A percentile compares a stretch with the other conserved stretches of the same genome.
These are phyloP conservation scores for Drosera spatulata DNA, from an alignment of 179 eudicot genomes.

Conservation along the genomic window DNA sequence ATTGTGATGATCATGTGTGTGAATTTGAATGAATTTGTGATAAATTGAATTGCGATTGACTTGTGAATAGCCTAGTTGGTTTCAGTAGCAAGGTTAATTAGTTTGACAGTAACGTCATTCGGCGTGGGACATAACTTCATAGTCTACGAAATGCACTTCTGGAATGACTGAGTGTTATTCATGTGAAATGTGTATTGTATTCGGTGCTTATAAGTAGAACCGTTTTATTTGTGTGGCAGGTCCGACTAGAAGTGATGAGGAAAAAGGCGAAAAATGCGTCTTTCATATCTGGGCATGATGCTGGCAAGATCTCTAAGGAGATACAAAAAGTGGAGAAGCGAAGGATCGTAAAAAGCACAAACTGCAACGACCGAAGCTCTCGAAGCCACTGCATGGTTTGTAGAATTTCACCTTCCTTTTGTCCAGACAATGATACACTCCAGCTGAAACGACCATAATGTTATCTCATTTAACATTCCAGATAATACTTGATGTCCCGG, in stretches of 20 bases:
- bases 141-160: no score
- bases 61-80: no score
- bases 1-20: not conserved
- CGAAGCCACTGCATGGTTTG: constrained; percentile 94
- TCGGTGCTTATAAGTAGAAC: not conserved
- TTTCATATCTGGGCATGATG: constrained; percentile 84
- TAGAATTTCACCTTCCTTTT: not conserved
- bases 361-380: constrained; percentile 88
- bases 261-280: constrained; percentile 94
- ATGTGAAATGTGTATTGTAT: not conserved
- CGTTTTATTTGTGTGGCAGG: constrained; percentile 24
- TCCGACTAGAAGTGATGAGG: constrained; percentile 87
- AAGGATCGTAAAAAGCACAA: constrained; percentile 79
- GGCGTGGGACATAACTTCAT: no score
- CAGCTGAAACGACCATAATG: not conserved
- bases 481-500: constrained; percentile 92
- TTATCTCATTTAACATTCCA: constrained; percentile 12
- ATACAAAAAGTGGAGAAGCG: constrained; percentile 96
- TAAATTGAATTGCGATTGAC: no score
- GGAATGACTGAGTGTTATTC: not conserved
- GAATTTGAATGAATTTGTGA: no score
- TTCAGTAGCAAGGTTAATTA: no score
- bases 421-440: not conserved
- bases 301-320: constrained; percentile 86
- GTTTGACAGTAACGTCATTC: no score